Evolutionary conservation across 805 yeast species (phyloP), one percentile per base, ranked within the genome.

Genomic region (Myxozyma sirexii): DNA sequence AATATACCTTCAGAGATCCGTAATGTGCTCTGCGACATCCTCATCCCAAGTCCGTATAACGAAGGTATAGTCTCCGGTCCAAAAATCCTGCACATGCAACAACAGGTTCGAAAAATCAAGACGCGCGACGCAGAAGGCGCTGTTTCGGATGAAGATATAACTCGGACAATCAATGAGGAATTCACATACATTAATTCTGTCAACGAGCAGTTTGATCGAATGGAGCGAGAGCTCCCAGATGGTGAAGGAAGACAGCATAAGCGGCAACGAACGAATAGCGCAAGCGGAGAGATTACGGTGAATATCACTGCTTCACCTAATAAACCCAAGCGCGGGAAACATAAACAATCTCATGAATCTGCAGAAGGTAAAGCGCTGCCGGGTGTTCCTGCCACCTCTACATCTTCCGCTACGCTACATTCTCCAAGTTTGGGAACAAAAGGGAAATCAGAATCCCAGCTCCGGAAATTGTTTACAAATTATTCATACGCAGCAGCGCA

Each of bases 111-210:
- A 7, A 29, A 29, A 1, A 44, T 51, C 48, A 59, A 59, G 38
- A 31, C 19, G 7, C 45, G 56, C n/a, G 60, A 60, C 27, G 57
- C 21, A 6, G 60, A 52, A 17, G 64, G 61, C 57, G 21, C 35
- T 82, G 75, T 67, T 83, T 79, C 69, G 82, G 80, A 65, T 79
- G 83, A 66, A 67, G 89, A 52, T 78, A 83, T 60, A 13, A n/a
- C 24, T 2, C 17, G 12, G 17, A 31, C 24, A 23, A 27, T 54
- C 8, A 21, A 3, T 6, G 50, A 45, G 7, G 29, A 15, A 10
- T 45, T 46, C 37, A 17, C 27, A 13, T 15, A n/a, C 13, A 26
- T 44, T 5, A 45, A 53, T 42, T 19, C 31, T 6, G 27, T 37
- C 13, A 48, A 48, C 19, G 41, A 15, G 2, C n/a, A 10, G n/a